Evolutionary conservation across 495 filamentous ascomycete genomes (phyloP), one percentile per base, ranked within the genome.

Genomic region (Aspergillus panamensis): DNA sequence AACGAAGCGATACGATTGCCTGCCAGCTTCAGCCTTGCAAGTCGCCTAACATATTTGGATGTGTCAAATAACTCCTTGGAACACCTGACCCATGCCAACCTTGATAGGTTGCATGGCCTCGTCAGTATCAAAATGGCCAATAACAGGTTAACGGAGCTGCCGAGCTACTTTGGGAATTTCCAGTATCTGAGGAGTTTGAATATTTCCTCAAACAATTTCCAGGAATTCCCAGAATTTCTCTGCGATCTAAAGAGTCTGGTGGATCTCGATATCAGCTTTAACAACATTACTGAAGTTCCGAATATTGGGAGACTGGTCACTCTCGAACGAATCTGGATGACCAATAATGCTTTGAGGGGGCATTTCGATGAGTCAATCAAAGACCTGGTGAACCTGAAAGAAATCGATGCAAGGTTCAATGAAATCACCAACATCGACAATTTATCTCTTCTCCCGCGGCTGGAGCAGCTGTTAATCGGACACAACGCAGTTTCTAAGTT

Each of bases 221-320:
- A 88, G 31, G 80, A 81, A 45, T 96, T 99, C 60, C 94, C 94
- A 0, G 76, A 84, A 20, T 93, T 92, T 65, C 77, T 97, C 33
- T 92, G 91, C 70, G 78, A 90, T 10, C 70, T 99, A 20, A 85
- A 83, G 62, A 89, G 86, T 32, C 75, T 99, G 29, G 88, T 96
- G 32, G 93, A 99, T 66, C 83, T 99, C 14, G 95, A 99, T 63
- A 83, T 99, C 66, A 97, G 92, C 66, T 99, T 99, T 81, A 99
- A 99, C 65, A 81, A 83, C 13, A 96, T 99, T 50, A 77, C 81
- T 40, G 79, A 66, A 58, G 73, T 97, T 29, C 91, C 91, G 0
- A 83, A 88, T 50, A 86, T 99, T 61, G 91, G 92, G 8, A 81
- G 83, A 51, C 73, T 99, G 54, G 82, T 74, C 12, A 85, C 82